A percentile compares a stretch with the other conserved stretches of the same genome.
Conservation (phyloP, 179 eudicot species). For the Drosera spatulata region DNA sequence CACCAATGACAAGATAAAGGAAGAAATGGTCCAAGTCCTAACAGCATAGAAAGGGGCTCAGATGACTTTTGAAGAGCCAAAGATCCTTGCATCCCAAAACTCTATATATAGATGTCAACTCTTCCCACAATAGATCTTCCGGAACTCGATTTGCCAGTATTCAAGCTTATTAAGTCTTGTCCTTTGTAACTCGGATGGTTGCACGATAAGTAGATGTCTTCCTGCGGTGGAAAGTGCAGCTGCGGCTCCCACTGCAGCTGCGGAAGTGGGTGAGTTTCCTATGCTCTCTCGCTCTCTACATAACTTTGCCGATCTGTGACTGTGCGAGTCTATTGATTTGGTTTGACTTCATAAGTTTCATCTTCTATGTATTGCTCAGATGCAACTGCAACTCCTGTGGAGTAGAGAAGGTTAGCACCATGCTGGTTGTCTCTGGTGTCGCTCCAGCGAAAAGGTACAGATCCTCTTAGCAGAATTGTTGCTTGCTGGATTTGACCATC, state of each 20-base stretch:
- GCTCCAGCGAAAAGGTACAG: too few species aligned
- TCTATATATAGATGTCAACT: constrained; percentile 16
- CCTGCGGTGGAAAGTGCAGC: constrained; percentile 23
- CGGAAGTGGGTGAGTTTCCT: constrained; percentile 21
- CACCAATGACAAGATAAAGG: neutral
- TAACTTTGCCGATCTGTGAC: too few species aligned
- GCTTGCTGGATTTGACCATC: too few species aligned
- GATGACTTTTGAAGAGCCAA: constrained; percentile 10
- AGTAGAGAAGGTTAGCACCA: too few species aligned
- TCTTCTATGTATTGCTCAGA: too few species aligned
- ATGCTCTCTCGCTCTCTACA: neutral
- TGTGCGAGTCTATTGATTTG: too few species aligned
- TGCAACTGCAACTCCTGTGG: too few species aligned
- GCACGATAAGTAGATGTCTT: constrained; percentile 25
- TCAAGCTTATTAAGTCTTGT: neutral
- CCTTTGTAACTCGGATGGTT: neutral
- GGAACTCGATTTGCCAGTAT: neutral
- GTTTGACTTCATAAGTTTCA: too few species aligned
- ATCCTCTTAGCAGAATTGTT: too few species aligned
- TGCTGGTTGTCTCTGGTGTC: too few species aligned
- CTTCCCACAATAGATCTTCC: constrained; percentile 8
- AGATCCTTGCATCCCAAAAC: neutral
- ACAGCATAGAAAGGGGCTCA: neutral
- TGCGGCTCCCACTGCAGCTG: constrained; percentile 51
- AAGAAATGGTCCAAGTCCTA: neutral